A percentile compares a stretch with the other conserved stretches of the same genome.
phyloP scores from a whole-genome alignment of 345 rosid genomes.

The Eucalyptus regnans region DNA sequence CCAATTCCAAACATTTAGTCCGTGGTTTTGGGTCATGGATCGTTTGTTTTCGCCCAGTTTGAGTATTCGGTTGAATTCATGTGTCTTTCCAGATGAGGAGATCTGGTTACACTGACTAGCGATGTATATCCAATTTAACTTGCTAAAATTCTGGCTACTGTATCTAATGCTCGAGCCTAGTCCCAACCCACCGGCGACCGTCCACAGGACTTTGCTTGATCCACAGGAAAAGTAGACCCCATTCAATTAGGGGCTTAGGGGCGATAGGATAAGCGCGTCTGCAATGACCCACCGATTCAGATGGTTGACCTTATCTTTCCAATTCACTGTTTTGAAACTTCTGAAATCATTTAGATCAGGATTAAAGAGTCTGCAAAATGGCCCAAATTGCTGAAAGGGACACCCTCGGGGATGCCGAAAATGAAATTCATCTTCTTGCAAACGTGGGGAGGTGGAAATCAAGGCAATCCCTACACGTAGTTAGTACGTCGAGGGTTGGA shows the following conservation, averaged over 20 bases:
- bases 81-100: neutral
- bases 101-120: neutral
- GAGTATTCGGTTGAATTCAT: neutral
- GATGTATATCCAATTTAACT: neutral
- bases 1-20: neutral
- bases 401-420: neutral
- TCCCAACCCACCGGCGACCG: too few relatives aligned
- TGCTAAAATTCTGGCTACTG: neutral
- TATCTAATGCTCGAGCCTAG: neutral
- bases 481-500: neutral
- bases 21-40: neutral
- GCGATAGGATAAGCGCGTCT: neutral
- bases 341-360: too few relatives aligned
- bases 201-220: neutral
- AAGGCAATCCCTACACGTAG: neutral
- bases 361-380: neutral
- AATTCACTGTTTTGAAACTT: too few relatives aligned
- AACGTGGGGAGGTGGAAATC: neutral
- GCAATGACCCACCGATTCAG: neutral
- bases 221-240: neutral
- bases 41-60: neutral
- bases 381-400: neutral
- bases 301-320: neutral
- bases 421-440: neutral
- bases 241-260: neutral